Evolutionary conservation across 176 grass and related monocot genomes (phyloP).

Genomic region (Rhipidocladum racemiflorum): DNA sequence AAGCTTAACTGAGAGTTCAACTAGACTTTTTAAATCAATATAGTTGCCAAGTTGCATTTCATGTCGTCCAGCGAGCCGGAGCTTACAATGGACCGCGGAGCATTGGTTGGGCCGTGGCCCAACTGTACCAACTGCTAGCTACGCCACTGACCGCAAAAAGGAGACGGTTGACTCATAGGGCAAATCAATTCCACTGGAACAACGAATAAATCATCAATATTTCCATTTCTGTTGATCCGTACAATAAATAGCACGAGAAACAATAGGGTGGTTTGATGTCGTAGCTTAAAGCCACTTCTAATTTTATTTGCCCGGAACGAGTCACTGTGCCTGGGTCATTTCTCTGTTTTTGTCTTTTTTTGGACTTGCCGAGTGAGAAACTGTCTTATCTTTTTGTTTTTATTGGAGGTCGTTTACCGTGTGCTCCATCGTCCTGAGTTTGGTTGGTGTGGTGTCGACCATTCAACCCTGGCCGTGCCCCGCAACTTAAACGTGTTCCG

Average conservation of each 20-base stretch:
- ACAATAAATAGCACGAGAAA: neutral
- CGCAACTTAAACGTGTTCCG: constrained; percentile 21
- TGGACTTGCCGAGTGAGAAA: neutral
- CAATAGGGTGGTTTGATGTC: neutral
- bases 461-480: neutral
- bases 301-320: neutral
- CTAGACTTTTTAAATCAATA: no score
- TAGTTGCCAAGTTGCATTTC: no score
- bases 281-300: neutral
- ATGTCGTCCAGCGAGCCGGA: no score
- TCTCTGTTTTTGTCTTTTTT: neutral
- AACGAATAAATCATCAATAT: no score
- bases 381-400: neutral
- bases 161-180: no score
- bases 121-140: no score
- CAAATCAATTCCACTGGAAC: no score
- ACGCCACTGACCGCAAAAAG: no score
- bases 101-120: no score
- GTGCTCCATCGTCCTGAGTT: neutral
- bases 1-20: no score
- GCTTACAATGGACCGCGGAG: no score
- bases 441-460: neutral
- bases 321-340: neutral
- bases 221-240: no score
- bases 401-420: neutral